Base-by-base conservation (phyloP, 176 grass and related monocot genomes). In the Cenchrus purpureus region DNA sequence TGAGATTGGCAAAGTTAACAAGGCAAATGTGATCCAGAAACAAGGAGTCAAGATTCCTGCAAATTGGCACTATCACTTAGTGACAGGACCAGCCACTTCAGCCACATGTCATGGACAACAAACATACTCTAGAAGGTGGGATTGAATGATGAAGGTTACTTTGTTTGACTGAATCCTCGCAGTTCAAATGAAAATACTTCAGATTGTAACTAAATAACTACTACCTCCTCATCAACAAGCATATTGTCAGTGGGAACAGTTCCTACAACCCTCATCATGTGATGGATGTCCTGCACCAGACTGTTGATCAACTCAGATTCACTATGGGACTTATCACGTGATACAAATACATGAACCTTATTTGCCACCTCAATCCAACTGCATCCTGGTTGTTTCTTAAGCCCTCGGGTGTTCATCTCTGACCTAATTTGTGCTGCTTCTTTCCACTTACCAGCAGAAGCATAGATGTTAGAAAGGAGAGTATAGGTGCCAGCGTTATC, bases 331-430 rank as follows among this genome's bases (percentile, higher is more conserved):
- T 88, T 94, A 79, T 97, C 94, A 80, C 87, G 85, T 40, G 84
- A 81, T 43, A 97, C 82, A 88, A 94, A 97, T 13, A 97, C 85
- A 88, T 97, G 89, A 64, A 97, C 92, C 74, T 79, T 91, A 88
- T 90, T 94, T 45, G 89, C 75, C 42, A 97, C 87, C 85, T 94
- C 94, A 25, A 97, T 88, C 94, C 94, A 97, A 88, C 91, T 94
- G 79, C 94, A 97, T 15, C 94, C 94, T 9, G 94, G 94, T 58
- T 97, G 94, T 81, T 97, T 97, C 77, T 92, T 97, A 17, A 97
- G 77, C 25, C 94, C 94, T 60, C 89, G 70, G 65, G 70, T 86
- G 45, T 97, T 97, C 94, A 97, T 97, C 79, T 87, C 84, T 71
- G 75, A 74, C 65, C 92, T 91, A 50, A 97, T 84, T 73, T 88